Base-by-base conservation (phyloP, 1,284 basidiomycete genomes). In the Ceratobasidium sp. region DNA sequence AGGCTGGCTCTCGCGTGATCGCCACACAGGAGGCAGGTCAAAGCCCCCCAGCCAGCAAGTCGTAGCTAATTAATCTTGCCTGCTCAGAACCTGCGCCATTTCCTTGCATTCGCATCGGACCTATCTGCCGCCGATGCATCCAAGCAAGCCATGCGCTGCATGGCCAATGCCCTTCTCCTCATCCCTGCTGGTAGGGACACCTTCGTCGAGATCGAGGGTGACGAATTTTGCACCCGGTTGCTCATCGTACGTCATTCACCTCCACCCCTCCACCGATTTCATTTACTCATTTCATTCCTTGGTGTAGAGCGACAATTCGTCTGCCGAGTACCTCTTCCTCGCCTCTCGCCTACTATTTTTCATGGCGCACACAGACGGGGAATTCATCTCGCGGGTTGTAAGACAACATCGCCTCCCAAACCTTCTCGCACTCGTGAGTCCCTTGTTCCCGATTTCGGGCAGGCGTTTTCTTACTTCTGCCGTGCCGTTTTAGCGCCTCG, bases 291-390 rank as follows among this genome's bases (percentile, higher is more conserved):
- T 56, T 76, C 51, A 36, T 48, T 56, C 76, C 7, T n/a, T 63
- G 36, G 14, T 22, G 9, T n/a, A 57, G 36, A 91, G 89, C 87
- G 85, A 90, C 1, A 84, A 84, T 0, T 81, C 79, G 14, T 65
- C 59, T 27, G 87, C 89, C 11, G 90, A 93, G 77, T 86, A 88
- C 60, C 87, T 91, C 76, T 94, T 94, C 82, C 88, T 92, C 47
- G 84, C 90, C 6, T 90, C 91, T 6, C 89, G 93, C 27, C 90
- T 93, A 51, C 86, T 95, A 6, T 94, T 94, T 80, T 86, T 94
- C 45, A 86, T 86, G 63, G 92, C 92, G 15, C 48, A 79, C 27
- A 77, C 78, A 22, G 76, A 77, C 36, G 72, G 76, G 78, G 4
- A 81, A 1, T 90, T 89, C 79, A 87, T 92, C 74, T 81, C 83